These are phyloP conservation scores for Candida buenavistaensis DNA, from an alignment of 1,139 yeast genomes.

Conservation along the genomic window DNA sequence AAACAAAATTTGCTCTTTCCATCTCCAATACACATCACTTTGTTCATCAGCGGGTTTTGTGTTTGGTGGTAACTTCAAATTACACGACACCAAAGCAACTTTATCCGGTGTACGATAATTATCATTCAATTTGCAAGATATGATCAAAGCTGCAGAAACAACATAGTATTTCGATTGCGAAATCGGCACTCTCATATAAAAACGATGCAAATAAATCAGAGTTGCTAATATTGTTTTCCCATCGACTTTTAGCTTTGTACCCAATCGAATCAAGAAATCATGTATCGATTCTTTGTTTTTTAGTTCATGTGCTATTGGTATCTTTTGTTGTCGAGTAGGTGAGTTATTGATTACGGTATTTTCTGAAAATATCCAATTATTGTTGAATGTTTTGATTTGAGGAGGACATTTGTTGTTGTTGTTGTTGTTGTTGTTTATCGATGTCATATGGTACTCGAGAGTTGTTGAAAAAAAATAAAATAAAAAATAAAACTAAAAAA, in stretches of 20 bases:
- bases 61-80: constrained; percentile 25
- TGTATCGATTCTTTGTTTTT: constrained; percentile 39
- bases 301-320: constrained; percentile 33
- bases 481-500: too few relatives aligned
- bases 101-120: constrained; percentile 46
- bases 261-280: constrained; percentile 41
- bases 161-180: constrained; percentile 48
- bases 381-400: constrained; percentile 9
- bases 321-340: constrained; percentile 27
- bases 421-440: not conserved
- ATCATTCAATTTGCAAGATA: constrained; percentile 45
- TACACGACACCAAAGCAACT: constrained; percentile 41
- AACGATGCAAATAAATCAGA: constrained; percentile 41
- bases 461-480: too few relatives aligned
- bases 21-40: constrained; percentile 44
- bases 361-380: constrained; percentile 38
- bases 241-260: constrained; percentile 40
- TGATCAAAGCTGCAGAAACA: constrained; percentile 47
- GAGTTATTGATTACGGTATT: constrained; percentile 28
- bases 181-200: constrained; percentile 44
- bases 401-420: constrained; percentile 1
- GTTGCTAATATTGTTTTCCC: constrained; percentile 47
- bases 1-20: constrained; percentile 48
- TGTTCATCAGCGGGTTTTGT: constrained; percentile 41
- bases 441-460: not conserved